Evolutionary conservation across 2,329 filamentous ascomycete genomes (phyloP), one percentile per base, ranked within the genome.

Genomic region (Shiraia sp.): DNA sequence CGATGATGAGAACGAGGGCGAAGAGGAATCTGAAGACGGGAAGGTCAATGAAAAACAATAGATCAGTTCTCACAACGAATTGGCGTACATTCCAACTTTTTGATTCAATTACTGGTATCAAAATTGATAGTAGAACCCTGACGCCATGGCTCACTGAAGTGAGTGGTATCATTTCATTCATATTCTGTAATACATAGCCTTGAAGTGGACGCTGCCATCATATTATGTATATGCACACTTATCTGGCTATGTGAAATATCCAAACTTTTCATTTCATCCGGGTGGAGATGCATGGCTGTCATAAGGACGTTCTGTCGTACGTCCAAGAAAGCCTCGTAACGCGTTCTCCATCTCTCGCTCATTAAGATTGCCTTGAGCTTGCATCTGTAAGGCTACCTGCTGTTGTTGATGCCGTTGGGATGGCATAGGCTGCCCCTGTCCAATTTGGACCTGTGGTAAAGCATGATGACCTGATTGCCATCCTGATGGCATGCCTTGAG

Each of bases 291-390:
- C n/a, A n/a, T n/a, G n/a, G n/a, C n/a, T n/a, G n/a, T n/a, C n/a
- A n/a, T n/a, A n/a, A n/a, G n/a, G n/a, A n/a, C n/a, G n/a, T n/a
- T n/a, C n/a, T n/a, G n/a, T n/a, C n/a, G n/a, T n/a, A n/a, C 19
- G 35, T 9, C 55, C 55, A 40, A 64, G 42, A 19, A 54, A 68
- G 0, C 55, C 61, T 19, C 45, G 45, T 39, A 66, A 24, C 1
- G 61, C 63, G 43, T 29, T 49, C 50, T 57, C 65, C 2, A 66
- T 58, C 2, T 54, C 48, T 9, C 49, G 34, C 34, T 66, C 64
- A 10, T 64, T 47, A 6, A 55, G 24, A n/a, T 40, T 47, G 1
- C 42, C 47, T 3, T 42, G 45, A 8, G 29, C 31, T 3, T 51
- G 43, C 43, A 45, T 40, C 40, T 53, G 41, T 25, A 40, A 22